Evolutionary conservation across 306 rosid species (phyloP).

Genomic region (Ammopiptanthus mongolicus): DNA sequence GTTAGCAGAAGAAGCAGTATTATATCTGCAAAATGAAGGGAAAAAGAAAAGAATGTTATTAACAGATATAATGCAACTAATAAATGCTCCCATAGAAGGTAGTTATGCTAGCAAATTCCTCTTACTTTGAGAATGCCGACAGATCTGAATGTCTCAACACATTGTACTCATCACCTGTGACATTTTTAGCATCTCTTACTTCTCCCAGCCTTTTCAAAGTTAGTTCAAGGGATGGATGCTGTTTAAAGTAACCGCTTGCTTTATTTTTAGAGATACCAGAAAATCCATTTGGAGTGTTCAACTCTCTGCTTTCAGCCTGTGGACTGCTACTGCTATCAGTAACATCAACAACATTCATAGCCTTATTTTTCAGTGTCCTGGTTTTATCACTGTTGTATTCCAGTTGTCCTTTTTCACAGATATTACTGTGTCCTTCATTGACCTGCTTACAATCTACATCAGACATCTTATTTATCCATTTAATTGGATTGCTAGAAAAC

Average conservation of each 20-base stretch:
- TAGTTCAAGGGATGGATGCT: slow-evolving; percentile 49
- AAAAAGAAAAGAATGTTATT: neutral
- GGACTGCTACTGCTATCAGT: slow-evolving; percentile 31
- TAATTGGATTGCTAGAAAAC: slow-evolving; percentile 31
- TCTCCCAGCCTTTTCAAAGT: slow-evolving; percentile 47
- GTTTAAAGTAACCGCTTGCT: slow-evolving; percentile 35
- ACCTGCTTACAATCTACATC: slow-evolving; percentile 24
- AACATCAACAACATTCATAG: slow-evolving; percentile 20
- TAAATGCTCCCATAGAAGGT: neutral
- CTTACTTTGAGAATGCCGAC: slow-evolving; percentile 66
- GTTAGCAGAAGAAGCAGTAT: slow-evolving; percentile 40
- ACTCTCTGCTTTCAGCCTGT: slow-evolving; percentile 44
- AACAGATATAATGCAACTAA: slow-evolving; percentile 12
- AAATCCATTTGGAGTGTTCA: slow-evolving; percentile 34
- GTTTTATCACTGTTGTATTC: slow-evolving; percentile 34
- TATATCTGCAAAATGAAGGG: slow-evolving; percentile 49
- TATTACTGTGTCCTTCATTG: slow-evolving; percentile 22
- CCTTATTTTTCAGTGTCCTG: slow-evolving; percentile 23
- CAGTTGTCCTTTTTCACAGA: slow-evolving; percentile 22
- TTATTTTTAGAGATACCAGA: slow-evolving; percentile 33
- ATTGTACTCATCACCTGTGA: slow-evolving; percentile 45
- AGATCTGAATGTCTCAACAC: slow-evolving; percentile 47
- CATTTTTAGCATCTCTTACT: slow-evolving; percentile 34
- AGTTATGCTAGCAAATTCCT: neutral
- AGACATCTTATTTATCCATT: slow-evolving; percentile 29